These are phyloP conservation scores for Pseudevernia furfuracea DNA, from an alignment of 495 filamentous ascomycete species.

Conservation along the genomic window DNA sequence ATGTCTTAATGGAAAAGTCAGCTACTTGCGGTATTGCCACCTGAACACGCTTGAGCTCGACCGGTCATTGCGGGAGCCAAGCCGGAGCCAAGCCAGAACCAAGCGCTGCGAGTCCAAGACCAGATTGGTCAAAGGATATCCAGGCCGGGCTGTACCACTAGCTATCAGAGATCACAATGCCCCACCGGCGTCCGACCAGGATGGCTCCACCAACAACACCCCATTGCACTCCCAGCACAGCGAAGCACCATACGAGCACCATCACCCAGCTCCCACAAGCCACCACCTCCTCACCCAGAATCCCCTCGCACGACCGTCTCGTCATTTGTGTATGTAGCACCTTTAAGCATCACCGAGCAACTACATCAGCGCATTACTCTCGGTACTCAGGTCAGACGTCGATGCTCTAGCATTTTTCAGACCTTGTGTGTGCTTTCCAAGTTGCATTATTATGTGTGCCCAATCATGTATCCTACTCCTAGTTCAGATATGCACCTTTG, in stretches of 20 bases:
- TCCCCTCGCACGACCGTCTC: constrained; percentile 18
- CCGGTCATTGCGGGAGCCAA: background rate
- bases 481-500: background rate
- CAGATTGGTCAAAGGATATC: background rate
- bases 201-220: constrained; percentile 16
- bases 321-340: constrained; percentile 20
- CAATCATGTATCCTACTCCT: constrained; percentile 23
- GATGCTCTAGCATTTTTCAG: constrained; percentile 1
- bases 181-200: constrained; percentile 21
- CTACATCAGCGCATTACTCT: constrained; percentile 13
- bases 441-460: constrained; percentile 21
- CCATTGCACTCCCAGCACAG: constrained; percentile 20
- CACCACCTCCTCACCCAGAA: constrained; percentile 18
- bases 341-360: constrained; percentile 18
- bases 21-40: background rate
- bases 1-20: constrained; percentile 19
- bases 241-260: constrained; percentile 21
- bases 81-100: background rate
- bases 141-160: constrained; percentile 13
- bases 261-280: constrained; percentile 11
- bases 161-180: constrained; percentile 11
- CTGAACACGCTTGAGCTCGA: constrained; percentile 1
- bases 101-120: background rate
- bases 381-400: background rate
- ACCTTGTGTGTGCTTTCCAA: constrained; percentile 2